Base-by-base conservation (phyloP, 75 land plant genomes). In the Adiantum capillusveneris region DNA sequence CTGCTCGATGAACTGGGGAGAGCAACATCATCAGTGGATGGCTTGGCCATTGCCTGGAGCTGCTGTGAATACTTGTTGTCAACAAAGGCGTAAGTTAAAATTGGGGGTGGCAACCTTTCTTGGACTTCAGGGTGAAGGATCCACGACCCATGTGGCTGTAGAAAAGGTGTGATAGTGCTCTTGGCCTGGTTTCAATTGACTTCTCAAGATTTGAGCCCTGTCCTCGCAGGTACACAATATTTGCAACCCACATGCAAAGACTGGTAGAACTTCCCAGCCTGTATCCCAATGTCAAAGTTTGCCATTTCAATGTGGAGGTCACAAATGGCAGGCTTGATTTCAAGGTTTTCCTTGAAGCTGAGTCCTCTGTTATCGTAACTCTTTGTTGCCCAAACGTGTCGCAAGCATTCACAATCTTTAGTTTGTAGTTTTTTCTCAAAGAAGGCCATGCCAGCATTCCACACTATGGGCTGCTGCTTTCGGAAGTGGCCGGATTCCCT, bases 11-110 rank as follows among this genome's bases (percentile, higher is more conserved):
- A 94, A 53, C 85, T 94, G 50, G 98, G 98, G 51, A 67, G 98
- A 57, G 81, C 85, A 42, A 94, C 98, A 30, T 89, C 98, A 44
- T 86, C 98, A 41, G 77, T 71, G 64, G 96, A 94, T 84, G 98
- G 98, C 20, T 71, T 94, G 66, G 96, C 98, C 56, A 69, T 94
- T 67, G 90, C 98, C 45, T 94, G 98, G 98, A 94, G 98, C 67
- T 89, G 96, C 75, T 78, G 98, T 56, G 98, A 94, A 58, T 81
- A 86, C 66, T 74, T 94, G 17, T 39, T 94, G 39, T 81, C 96
- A 44, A 63, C 79, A 1, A 84, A 81, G 62, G 85, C 84, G 98
- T 94, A 89, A 65, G 54, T 70, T 17, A 16, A 3, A 34, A 34
- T 34, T 3, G 9, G 37, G 9, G 37, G 9, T 3, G 37, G 37